phyloP scores from a whole-genome alignment of 768 basidiomycete species.

The Psilocybe cubensis region DNA sequence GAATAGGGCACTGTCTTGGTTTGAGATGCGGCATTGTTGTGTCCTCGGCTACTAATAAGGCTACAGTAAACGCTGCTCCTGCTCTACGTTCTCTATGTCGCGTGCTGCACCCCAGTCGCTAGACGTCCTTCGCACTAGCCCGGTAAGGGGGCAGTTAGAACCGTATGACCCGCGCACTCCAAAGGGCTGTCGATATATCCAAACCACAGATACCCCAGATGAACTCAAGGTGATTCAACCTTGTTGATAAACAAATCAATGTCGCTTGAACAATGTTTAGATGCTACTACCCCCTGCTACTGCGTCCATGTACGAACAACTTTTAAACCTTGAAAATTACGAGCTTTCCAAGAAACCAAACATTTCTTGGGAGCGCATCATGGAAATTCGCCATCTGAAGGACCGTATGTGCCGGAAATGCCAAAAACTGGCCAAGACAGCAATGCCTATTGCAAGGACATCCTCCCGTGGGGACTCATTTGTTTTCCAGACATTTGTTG shows the following conservation, averaged over 20 bases:
- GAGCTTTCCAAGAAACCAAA: constrained; percentile 62
- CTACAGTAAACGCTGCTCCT: constrained; percentile 7
- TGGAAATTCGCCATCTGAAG: constrained; percentile 78
- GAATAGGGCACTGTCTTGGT: constrained; percentile 8
- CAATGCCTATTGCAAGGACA: constrained; percentile 37
- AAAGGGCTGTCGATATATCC: constrained; percentile 71
- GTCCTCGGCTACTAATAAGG: constrained; percentile 7
- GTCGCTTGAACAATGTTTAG: constrained; percentile 32
- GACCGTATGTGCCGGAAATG: constrained; percentile 85
- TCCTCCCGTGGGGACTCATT: constrained; percentile 39
- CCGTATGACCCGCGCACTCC: constrained; percentile 58
- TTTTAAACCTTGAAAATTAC: constrained; percentile 61
- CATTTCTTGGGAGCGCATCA: constrained; percentile 69
- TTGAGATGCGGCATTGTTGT: constrained; percentile 25
- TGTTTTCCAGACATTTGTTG: constrained; percentile 67
- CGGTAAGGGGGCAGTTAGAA: constrained; percentile 77
- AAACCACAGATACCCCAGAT: constrained; percentile 76
- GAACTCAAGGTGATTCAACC: constrained; percentile 61
- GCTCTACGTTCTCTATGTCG: constrained; percentile 27
- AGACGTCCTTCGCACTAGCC: constrained; percentile 63
- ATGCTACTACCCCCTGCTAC: constrained; percentile 72
- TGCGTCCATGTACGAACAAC: constrained; percentile 64
- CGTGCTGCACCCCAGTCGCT: constrained; percentile 31
- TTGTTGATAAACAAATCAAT: neutral
- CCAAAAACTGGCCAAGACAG: constrained; percentile 57